Conservation (phyloP, 2,329 filamentous ascomycete genomes). For the Trichoderma gracile region DNA sequence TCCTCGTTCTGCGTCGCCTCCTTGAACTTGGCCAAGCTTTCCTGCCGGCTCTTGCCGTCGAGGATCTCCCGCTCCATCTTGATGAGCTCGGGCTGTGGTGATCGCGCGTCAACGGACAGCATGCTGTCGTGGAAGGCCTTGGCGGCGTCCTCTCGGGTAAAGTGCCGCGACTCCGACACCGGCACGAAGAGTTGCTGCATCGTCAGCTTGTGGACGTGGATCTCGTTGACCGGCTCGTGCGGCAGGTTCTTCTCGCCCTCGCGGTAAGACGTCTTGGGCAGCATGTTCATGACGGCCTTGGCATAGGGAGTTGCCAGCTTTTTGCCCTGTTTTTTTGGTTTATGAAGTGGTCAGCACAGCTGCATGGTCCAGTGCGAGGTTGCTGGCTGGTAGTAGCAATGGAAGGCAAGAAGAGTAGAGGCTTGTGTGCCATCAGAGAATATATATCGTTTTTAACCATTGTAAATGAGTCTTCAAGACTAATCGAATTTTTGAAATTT, state of each 20-base stretch:
- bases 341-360: constrained; percentile 31
- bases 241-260: constrained; percentile 48
- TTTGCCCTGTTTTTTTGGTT: constrained; percentile 69
- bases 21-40: constrained; percentile 46
- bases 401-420: neutral
- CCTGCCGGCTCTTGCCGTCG: constrained; percentile 39
- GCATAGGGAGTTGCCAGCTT: constrained; percentile 74
- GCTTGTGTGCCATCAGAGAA: constrained; percentile 31
- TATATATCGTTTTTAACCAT: constrained; percentile 72
- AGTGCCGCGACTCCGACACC: constrained; percentile 62
- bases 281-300: constrained; percentile 73
- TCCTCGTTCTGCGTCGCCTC: constrained; percentile 47
- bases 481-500: constrained; percentile 87
- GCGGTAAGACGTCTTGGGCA: constrained; percentile 67
- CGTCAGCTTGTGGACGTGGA: constrained; percentile 62
- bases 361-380: neutral
- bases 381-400: too few relatives aligned
- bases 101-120: constrained; percentile 60
- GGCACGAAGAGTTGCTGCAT: constrained; percentile 66
- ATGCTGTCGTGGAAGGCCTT: constrained; percentile 62
- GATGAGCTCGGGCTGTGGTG: constrained; percentile 64
- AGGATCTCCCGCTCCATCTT: constrained; percentile 52
- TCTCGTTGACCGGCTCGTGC: constrained; percentile 65
- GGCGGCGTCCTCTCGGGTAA: constrained; percentile 66
- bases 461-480: constrained; percentile 90